A percentile compares a stretch with the other conserved stretches of the same genome.
phyloP scores from a whole-genome alignment of 2,329 filamentous ascomycete genomes.

The Phoma sp. region DNA sequence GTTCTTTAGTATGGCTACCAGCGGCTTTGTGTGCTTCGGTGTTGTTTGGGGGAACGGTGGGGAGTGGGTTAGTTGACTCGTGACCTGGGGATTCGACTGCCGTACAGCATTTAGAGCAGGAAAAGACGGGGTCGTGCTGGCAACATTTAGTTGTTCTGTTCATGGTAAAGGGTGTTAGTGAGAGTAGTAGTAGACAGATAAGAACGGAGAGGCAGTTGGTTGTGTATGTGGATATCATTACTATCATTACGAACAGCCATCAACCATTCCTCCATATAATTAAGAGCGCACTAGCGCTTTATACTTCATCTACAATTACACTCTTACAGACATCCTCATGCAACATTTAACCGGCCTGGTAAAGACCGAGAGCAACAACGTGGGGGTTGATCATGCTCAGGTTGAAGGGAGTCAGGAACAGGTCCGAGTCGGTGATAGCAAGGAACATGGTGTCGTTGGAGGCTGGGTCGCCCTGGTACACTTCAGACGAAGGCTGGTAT shows the following conservation, averaged over 20 bases:
- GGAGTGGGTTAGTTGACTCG: no score
- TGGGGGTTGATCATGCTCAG: conserved; percentile 76
- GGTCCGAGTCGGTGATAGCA: conserved; percentile 72
- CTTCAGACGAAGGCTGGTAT: conserved; percentile 73
- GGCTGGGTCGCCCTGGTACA: conserved; percentile 71
- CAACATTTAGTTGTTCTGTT: no score
- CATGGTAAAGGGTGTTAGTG: background rate
- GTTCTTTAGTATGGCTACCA: no score
- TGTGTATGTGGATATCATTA: background rate
- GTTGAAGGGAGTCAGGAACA: conserved; percentile 78
- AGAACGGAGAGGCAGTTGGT: background rate
- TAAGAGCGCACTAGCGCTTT: background rate
- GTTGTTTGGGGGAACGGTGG: no score
- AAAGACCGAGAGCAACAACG: conserved; percentile 75
- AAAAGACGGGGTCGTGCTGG: no score
- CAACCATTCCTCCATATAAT: background rate
- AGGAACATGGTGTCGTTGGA: conserved; percentile 83
- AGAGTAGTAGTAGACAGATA: background rate
- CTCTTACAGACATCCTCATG: no score
- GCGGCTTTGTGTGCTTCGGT: no score
- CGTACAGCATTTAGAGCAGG: no score
- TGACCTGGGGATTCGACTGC: no score
- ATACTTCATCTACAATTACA: background rate
- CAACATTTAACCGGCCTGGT: conserved; percentile 72
- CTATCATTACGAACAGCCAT: background rate